Base-by-base conservation (phyloP, 495 filamentous ascomycete genomes). In the Neurospora intermedia region DNA sequence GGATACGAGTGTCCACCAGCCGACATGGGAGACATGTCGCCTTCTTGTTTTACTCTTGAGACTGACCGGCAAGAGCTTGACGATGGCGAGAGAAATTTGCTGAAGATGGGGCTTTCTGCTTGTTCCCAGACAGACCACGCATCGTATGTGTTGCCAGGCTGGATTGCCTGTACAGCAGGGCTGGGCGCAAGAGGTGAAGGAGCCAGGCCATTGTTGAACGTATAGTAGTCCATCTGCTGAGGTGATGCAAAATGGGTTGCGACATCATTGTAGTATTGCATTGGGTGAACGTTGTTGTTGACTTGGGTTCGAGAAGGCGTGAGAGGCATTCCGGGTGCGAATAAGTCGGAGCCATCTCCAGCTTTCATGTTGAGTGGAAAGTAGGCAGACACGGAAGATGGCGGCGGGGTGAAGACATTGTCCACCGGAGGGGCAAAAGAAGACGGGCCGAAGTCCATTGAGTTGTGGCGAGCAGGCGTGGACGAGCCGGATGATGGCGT, bases 401-500 rank as follows among this genome's bases (percentile, higher is more conserved):
- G 78, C 9, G 83, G 81, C 2, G 83, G 82, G 38, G 79, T 84
- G 18, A 82, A 71, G 27, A 73, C 71, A 1, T 71, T 13, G 69
- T 74, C 75, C 39, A 69, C 43, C 3, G 75, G 11, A 35, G 79
- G 73, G 38, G 71, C 66, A 59, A 79, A 77, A 6, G 78, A 81
- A 0, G 70, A 81, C 1, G 70, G 71, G 45, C 46, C 69, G 39
- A 77, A 76, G 66, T 81, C 75, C 42, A 82, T 54, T 7, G 74
- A 74, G 15, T 71, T 40, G 1, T 72, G 70, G 27, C 69, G 73
- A 43, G 70, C 75, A 35, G 75, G 76, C 6, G 59, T 81, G 59
- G 74, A 80, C 62, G 74, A 75, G 38, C 80, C 80, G 69, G 83
- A 84, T 6, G 76, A 77, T 16, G 83, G 83, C 4, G 83, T 85